phyloP scores from a whole-genome alignment of 495 filamentous ascomycete species.

The Aspergillus cristatus region DNA sequence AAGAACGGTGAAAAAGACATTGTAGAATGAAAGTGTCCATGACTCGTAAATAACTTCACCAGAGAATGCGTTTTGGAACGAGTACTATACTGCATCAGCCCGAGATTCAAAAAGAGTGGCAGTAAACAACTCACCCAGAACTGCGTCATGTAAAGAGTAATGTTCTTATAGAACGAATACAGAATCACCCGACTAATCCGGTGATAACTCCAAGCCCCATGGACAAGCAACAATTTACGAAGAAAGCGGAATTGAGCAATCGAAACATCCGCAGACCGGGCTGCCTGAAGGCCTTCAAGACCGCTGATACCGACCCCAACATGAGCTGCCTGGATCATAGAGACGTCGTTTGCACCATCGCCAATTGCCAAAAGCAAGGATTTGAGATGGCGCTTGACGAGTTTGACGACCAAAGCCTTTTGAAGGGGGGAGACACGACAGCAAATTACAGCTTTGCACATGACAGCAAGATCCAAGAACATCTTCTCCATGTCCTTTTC shows the following conservation, averaged over 20 bases:
- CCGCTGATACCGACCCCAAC: constrained; percentile 98
- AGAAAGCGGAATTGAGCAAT: constrained; percentile 97
- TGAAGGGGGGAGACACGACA: constrained; percentile 98
- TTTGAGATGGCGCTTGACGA: constrained; percentile 93
- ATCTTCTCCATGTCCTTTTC: constrained; percentile 90
- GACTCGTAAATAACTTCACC: constrained; percentile 98
- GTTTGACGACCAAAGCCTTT: constrained; percentile 96
- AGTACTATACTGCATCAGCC: constrained; percentile 56
- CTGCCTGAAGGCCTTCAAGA: constrained; percentile 96
- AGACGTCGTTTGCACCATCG: constrained; percentile 97
- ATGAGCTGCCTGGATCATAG: constrained; percentile 99
- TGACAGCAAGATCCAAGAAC: constrained; percentile 86
- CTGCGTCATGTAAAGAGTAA: constrained; percentile 96
- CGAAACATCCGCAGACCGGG: constrained; percentile 88
- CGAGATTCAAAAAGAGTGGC: not conserved
- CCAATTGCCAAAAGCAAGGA: constrained; percentile 91
- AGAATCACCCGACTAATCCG: constrained; percentile 93
- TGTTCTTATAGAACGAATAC: constrained; percentile 99
- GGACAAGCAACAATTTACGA: constrained; percentile 88
- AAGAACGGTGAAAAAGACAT: constrained; percentile 94
- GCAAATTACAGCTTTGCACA: constrained; percentile 98
- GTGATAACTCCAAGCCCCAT: constrained; percentile 96
- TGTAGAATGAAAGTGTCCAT: constrained; percentile 98
- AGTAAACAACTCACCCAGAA: constrained; percentile 67
- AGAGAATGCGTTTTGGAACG: constrained; percentile 97